These are phyloP conservation scores for Lactarius sanguifluus DNA, from an alignment of 768 basidiomycete species.

Conservation along the genomic window DNA sequence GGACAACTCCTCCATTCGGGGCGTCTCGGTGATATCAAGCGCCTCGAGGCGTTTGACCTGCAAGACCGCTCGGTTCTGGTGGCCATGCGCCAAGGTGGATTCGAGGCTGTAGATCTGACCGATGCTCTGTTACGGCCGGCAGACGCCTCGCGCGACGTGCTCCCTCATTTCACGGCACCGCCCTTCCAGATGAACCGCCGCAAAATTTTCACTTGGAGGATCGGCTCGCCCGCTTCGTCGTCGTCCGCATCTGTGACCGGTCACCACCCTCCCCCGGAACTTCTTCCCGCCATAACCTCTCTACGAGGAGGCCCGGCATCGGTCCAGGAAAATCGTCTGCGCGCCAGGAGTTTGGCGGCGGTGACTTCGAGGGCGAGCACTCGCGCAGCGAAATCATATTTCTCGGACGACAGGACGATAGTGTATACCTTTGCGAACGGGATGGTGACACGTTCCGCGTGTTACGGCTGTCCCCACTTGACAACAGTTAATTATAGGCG, in stretches of 20 bases:
- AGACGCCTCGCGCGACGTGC: constrained; percentile 67
- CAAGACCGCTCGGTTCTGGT: constrained; percentile 74
- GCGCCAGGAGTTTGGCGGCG: constrained; percentile 49
- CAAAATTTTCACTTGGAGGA: constrained; percentile 78
- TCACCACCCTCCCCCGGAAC: constrained; percentile 33
- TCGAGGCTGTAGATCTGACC: constrained; percentile 77
- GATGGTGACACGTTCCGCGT: constrained; percentile 73
- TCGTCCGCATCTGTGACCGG: neutral
- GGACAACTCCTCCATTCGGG: constrained; percentile 37
- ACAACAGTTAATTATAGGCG: constrained; percentile 25
- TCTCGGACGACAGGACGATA: constrained; percentile 73
- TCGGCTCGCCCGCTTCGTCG: constrained; percentile 58
- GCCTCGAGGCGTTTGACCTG: constrained; percentile 80
- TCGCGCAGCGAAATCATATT: constrained; percentile 72
- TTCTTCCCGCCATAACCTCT: constrained; percentile 40
- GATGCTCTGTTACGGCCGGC: constrained; percentile 80
- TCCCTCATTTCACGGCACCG: constrained; percentile 72
- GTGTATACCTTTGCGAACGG: constrained; percentile 81
- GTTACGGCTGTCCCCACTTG: constrained; percentile 57
- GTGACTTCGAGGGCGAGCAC: constrained; percentile 53
- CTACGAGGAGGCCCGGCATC: constrained; percentile 49
- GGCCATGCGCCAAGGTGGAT: constrained; percentile 82
- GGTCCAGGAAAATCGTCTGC: constrained; percentile 49
- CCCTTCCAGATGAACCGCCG: constrained; percentile 64
- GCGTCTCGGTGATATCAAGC: constrained; percentile 79